Base-by-base conservation (phyloP, 139 green algal species). In the Deuterostichococcus epilithicus region DNA sequence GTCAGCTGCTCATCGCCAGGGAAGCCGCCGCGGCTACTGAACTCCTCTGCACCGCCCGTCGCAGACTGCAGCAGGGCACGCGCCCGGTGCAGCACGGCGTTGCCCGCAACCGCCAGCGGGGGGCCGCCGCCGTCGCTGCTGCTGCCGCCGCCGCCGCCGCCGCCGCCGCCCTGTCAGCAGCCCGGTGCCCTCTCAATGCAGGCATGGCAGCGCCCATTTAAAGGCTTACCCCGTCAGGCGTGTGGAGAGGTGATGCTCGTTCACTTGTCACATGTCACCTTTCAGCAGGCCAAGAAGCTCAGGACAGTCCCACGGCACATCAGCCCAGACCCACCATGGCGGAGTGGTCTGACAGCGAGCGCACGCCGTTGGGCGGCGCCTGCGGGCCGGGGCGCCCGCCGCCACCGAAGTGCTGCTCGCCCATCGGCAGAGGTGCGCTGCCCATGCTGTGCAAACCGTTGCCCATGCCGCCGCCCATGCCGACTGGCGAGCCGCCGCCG, bases 11-110 rank as follows among this genome's bases (percentile, higher is more conserved):
- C 18, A 13, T 25, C 32, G 63, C 23, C 63, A 70, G 3, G 32
- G 25, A 20, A 35, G 63, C 63, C n/a, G 3, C 63, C 2, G 30
- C n/a, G 25, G 30, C 15, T 42, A 0, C 60, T 77, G 70, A 81
- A 77, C 15, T 81, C 77, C 38, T 88, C 81, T 38, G 85, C 80
- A 18, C 74, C 52, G 8, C 76, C 69, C 66, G 37, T 83, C 70
- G 72, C 81, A 80, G 5, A n/a, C n/a, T 58, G 37, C 13, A 86
- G 75, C 69, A 87, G 69, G 38, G 74, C 68, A 15, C 78, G 83
- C 0, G 80, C 83, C 45, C 84, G 68, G 25, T 86, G 77, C 42
- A 88, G 44, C 37, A 82, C 38, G 8, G 65, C 37, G 36, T 33
- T 69, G 20, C n/a, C n/a, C n/a, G 70, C 23, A 3, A 15, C 32